Base-by-base conservation (phyloP, 345 rosid genomes). In the Pistacia integerrima region DNA sequence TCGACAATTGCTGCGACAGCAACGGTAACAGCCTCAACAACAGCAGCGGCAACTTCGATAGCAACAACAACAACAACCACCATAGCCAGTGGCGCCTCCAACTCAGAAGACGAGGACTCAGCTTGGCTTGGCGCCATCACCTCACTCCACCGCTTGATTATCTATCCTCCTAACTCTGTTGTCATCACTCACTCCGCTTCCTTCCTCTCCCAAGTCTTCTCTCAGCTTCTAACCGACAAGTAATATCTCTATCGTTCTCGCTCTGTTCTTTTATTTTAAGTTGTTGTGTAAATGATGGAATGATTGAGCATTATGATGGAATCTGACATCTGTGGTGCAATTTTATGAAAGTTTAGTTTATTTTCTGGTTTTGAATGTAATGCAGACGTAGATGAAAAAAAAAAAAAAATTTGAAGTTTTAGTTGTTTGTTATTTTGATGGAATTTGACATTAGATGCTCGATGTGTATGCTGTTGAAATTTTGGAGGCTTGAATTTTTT, bases 161-260 rank as follows among this genome's bases (percentile, higher is more conserved):
- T 88, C 57, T 92, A 84, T 77, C 94, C 93, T 76, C 98, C 90
- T 7, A 92, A 92, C 87, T 92, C 94, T 14, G 84, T 94, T 80
- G 91, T 92, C 70, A 87, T 94, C 18, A 75, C 89, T n/a, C 97
- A 92, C 86, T 92, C 97, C 69, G 97, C 97, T 68, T 80, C 97
- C 60, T 92, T 86, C 77, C 94, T 92, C 69, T 81, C 91, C 48
- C 92, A 90, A 81, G 98, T 95, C 52, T 85, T 94, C 82, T 91
- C 91, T 69, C 88, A 92, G 65, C 97, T 94, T 76, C 89, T 90
- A 65, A 73, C 90, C 4, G 97, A 92, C 81, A 91, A 93, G 98
- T 91, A 85, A 52, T 73, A 65, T 58, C 63, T 9, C 68, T 13
- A 41, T 67, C 51, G 44, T 67, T 63, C 41, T 13, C 22, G 60